Base-by-base conservation (phyloP, 495 filamentous ascomycete species). In the Bathelium albidoporum region DNA sequence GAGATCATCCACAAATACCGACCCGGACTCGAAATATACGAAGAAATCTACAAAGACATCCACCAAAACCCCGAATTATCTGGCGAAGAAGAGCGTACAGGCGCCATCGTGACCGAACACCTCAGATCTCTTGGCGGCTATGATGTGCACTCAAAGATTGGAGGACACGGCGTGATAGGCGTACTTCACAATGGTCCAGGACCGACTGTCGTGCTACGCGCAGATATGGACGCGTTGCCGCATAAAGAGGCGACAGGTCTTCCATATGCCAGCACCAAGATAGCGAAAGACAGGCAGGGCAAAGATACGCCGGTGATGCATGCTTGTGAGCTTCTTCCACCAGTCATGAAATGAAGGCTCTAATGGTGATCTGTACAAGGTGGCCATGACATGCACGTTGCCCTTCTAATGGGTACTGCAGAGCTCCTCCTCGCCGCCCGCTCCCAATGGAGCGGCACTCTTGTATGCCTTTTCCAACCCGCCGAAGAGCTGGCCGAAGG, bases 331-430 rank as follows among this genome's bases (percentile, higher is more conserved):
- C 39, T 39, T 39, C 14, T 39, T 39, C n/a, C n/a, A n/a, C n/a
- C n/a, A n/a, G n/a, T n/a, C n/a, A n/a, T n/a, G n/a, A 14, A 39
- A 14, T 14, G 34, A 5, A 39, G 14, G 14, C 5, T 39, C 34
- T 39, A 14, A 14, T 14, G 14, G 5, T 39, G 14, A 39, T 14
- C 34, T 5, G 14, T 39, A 14, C 20, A 26, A 55, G 49, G 81
- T 59, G 81, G 80, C 1, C 81, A 84, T 68, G 81, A 84, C 49
- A 81, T 83, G 76, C 81, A 84, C 39, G 75, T 84, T 2, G 82
- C 81, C 0, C 80, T 76, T 65, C 74, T 83, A 0, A 73, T 83
- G 2, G 81, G 79, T 0, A 77, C 80, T 0, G 75, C 80, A 0
- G 79, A 83, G 58, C 66, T 65, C 0, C 71, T 83, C 0, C 70